Conservation (phyloP, 306 rosid genomes). For the Prunus kanzakura region DNA sequence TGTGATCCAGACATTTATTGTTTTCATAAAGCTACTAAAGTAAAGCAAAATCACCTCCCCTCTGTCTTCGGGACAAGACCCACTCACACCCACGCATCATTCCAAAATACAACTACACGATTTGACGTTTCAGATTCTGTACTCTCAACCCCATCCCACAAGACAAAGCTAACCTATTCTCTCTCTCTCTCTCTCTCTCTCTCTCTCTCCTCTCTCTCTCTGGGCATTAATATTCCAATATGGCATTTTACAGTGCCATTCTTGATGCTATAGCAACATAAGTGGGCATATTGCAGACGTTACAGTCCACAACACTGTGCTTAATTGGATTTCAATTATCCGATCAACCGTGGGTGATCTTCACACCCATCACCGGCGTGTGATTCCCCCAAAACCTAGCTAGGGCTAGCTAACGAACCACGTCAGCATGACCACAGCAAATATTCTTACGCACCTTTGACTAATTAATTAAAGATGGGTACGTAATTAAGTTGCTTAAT, state of each 20-base stretch:
- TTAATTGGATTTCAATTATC: neutral
- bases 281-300: neutral
- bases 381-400: neutral
- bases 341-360: neutral
- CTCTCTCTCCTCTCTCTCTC: neutral
- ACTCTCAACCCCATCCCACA: constrained; percentile 39
- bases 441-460: neutral
- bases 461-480: neutral
- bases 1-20: neutral
- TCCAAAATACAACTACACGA: constrained; percentile 53
- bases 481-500: neutral
- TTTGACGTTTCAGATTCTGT: constrained; percentile 96
- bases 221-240: neutral
- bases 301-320: neutral
- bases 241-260: neutral
- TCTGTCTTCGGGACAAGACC: constrained; percentile 25
- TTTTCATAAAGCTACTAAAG: neutral
- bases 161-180: constrained; percentile 13
- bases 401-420: neutral
- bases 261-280: neutral
- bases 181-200: neutral
- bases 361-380: neutral
- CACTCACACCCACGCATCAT: constrained; percentile 39
- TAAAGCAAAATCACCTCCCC: neutral
- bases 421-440: constrained; percentile 18